phyloP scores from a whole-genome alignment of 2,329 filamentous ascomycete species.

The Microsporum canis region DNA sequence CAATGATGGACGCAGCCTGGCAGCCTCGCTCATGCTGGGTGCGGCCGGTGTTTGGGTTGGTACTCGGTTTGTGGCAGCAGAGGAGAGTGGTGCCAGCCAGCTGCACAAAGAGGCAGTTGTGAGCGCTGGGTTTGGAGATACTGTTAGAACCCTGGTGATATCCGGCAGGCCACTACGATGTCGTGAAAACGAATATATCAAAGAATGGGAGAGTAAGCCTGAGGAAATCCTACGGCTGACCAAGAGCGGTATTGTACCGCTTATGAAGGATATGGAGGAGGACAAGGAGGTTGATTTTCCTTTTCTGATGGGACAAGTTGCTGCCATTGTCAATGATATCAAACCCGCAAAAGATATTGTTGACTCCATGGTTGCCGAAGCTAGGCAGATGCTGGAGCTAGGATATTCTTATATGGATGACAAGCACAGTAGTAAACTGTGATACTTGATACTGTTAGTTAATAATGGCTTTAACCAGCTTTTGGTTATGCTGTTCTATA shows the following conservation, averaged over 20 bases:
- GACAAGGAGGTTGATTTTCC: slow-evolving; percentile 74
- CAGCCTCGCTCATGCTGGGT: slow-evolving; percentile 74
- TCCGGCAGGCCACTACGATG: slow-evolving; percentile 71
- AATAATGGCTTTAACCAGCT: not conserved
- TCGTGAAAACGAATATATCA: slow-evolving; percentile 72
- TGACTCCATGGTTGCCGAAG: slow-evolving; percentile 77
- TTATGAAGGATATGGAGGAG: slow-evolving; percentile 72
- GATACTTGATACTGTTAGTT: slow-evolving; percentile 9
- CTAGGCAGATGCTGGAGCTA: slow-evolving; percentile 53
- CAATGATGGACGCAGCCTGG: slow-evolving; percentile 67
- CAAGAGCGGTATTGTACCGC: slow-evolving; percentile 63
- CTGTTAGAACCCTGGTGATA: slow-evolving; percentile 69
- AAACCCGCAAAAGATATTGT: slow-evolving; percentile 77
- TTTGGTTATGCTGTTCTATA: not conserved
- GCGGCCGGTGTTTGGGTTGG: slow-evolving; percentile 88
- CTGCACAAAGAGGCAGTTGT: slow-evolving; percentile 79
- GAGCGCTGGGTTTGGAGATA: slow-evolving; percentile 65
- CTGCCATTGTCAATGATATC: slow-evolving; percentile 62
- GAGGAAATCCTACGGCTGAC: slow-evolving; percentile 65
- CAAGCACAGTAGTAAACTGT: slow-evolving; percentile 35
- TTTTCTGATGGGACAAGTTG: slow-evolving; percentile 89
- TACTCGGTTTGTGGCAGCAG: slow-evolving; percentile 75
- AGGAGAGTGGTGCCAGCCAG: slow-evolving; percentile 68
- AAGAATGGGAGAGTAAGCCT: slow-evolving; percentile 65
- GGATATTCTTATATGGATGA: slow-evolving; percentile 49